A percentile compares a stretch with the other conserved stretches of the same genome.
phyloP scores from a whole-genome alignment of 1,284 basidiomycete species.

The Moesziomyces sp. region DNA sequence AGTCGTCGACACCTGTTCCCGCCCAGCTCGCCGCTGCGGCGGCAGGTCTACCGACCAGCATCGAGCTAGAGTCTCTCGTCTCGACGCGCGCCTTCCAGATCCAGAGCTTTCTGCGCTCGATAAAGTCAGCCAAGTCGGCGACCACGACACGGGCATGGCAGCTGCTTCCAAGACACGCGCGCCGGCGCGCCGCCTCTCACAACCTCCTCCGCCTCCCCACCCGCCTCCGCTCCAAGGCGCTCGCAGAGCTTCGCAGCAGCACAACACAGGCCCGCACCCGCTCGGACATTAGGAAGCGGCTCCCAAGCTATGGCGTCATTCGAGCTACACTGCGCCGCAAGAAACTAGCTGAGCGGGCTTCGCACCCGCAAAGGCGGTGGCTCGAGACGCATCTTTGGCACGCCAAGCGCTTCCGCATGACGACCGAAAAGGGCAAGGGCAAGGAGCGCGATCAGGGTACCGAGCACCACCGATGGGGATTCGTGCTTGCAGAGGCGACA shows the following conservation, averaged over 20 bases:
- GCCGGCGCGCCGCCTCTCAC: conserved; percentile 64
- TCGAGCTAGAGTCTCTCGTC: conserved; percentile 40
- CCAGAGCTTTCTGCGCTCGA: conserved; percentile 43
- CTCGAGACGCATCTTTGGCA: conserved; percentile 68
- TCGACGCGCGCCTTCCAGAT: conserved; percentile 51
- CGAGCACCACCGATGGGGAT: conserved; percentile 51
- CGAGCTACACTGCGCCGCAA: conserved; percentile 44
- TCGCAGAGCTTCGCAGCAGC: conserved; percentile 59
- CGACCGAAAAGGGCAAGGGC: conserved; percentile 51
- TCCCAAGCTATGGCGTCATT: conserved; percentile 44
- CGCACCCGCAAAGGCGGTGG: conserved; percentile 50
- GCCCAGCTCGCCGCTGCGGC: conserved; percentile 3
- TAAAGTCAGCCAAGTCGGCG: conserved; percentile 44
- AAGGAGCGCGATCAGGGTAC: conserved; percentile 46
- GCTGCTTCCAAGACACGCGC: conserved; percentile 61
- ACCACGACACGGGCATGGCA: conserved; percentile 65
- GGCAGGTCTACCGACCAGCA: conserved; percentile 33
- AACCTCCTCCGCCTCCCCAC: conserved; percentile 63
- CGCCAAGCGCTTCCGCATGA: conserved; percentile 66
- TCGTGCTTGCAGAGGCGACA: conserved; percentile 58
- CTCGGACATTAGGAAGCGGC: conserved; percentile 49
- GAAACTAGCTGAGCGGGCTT: conserved; percentile 46
- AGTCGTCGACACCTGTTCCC: conserved; percentile 14
- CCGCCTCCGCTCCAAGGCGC: conserved; percentile 58
- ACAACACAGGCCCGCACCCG: conserved; percentile 56